Evolutionary conservation across 306 rosid species (phyloP).

Genomic region (Inga laurina): DNA sequence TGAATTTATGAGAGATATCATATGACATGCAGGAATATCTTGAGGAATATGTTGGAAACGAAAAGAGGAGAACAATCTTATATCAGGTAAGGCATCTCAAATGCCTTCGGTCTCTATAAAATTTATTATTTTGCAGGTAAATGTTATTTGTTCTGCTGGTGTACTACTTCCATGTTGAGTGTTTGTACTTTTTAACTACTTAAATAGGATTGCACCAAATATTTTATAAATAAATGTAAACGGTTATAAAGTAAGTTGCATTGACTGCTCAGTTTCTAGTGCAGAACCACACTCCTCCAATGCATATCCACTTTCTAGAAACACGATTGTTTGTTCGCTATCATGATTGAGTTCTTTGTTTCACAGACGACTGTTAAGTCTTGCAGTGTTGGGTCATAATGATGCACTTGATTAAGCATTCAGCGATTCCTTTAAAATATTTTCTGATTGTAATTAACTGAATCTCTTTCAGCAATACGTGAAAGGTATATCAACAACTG

Average conservation of each 20-base stretch:
- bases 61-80: conserved; percentile 68
- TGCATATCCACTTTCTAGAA: neutral
- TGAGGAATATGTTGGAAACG: conserved; percentile 73
- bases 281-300: neutral
- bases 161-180: conserved; percentile 13
- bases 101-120: conserved; percentile 1
- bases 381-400: neutral
- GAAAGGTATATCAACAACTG: conserved; percentile 70
- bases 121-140: neutral
- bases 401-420: neutral
- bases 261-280: neutral
- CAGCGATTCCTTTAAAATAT: conserved; percentile 6
- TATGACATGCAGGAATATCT: conserved; percentile 77
- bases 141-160: conserved; percentile 8
- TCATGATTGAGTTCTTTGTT: neutral
- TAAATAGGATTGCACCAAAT: neutral
- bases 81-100: conserved; percentile 62
- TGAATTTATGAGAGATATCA: conserved; percentile 16
- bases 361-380: neutral
- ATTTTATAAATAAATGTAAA: conserved; percentile 14
- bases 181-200: conserved; percentile 5
- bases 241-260: neutral
- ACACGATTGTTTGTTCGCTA: neutral
- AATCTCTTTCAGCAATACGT: conserved; percentile 82
- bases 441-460: conserved; percentile 22